A percentile compares a stretch with the other conserved stretches of the same genome.
phyloP scores from a whole-genome alignment of 495 filamentous ascomycete species.

The Penicillium bovifimosum region DNA sequence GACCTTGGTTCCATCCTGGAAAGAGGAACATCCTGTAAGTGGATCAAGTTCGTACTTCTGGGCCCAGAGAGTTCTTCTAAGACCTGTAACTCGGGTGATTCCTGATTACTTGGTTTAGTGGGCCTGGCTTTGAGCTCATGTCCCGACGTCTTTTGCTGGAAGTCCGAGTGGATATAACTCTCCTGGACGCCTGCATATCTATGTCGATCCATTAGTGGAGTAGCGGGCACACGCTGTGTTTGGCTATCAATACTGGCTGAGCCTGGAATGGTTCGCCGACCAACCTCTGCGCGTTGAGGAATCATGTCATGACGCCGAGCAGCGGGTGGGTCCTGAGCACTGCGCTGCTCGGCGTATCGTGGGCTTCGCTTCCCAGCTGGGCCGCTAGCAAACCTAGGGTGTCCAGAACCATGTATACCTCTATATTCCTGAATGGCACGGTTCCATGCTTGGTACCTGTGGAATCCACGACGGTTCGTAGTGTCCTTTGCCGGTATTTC shows the following conservation, averaged over 20 bases:
- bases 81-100: slow-evolving; percentile 23
- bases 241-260: slow-evolving; percentile 11
- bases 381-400: slow-evolving; percentile 1
- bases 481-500: slow-evolving; percentile 23
- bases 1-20: slow-evolving; percentile 12
- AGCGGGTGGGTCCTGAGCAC: slow-evolving; percentile 15
- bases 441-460: slow-evolving; percentile 46
- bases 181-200: slow-evolving; percentile 14
- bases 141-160: slow-evolving; percentile 3
- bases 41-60: slow-evolving; percentile 11
- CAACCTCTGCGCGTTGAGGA: slow-evolving; percentile 6
- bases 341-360: slow-evolving; percentile 18
- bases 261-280: slow-evolving; percentile 15
- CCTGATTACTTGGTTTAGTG: slow-evolving; percentile 27
- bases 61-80: slow-evolving; percentile 16
- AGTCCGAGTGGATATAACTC: slow-evolving; percentile 10
- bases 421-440: slow-evolving; percentile 39
- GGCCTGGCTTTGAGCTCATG: slow-evolving; percentile 6
- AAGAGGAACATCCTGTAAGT: slow-evolving; percentile 14
- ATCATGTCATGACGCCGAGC: slow-evolving; percentile 10
- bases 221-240: slow-evolving; percentile 6
- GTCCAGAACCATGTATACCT: slow-evolving; percentile 16
- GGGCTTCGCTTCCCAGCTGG: slow-evolving; percentile 17
- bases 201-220: slow-evolving; percentile 7
- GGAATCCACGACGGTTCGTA: slow-evolving; percentile 44